A percentile compares a stretch with the other conserved stretches of the same genome.
These are phyloP conservation scores for Anacardium occidentale DNA, from an alignment of 345 rosid genomes.

Conservation along the genomic window DNA sequence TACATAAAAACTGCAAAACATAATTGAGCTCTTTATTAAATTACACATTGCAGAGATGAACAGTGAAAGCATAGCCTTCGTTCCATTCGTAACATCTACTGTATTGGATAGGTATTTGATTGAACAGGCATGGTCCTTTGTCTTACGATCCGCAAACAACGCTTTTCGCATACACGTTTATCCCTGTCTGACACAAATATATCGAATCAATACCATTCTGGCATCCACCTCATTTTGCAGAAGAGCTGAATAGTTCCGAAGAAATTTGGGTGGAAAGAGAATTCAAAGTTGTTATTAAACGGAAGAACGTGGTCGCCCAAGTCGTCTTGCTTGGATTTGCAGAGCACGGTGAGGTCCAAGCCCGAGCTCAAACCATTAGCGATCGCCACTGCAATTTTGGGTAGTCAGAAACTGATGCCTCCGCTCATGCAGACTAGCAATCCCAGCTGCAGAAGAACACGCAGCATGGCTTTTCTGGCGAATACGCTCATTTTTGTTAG, in stretches of 20 bases:
- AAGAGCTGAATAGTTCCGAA: constrained; percentile 7
- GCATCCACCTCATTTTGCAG: constrained; percentile 22
- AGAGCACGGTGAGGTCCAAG: neutral
- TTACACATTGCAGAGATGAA: neutral
- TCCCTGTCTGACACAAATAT: constrained; percentile 16
- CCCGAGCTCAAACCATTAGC: neutral
- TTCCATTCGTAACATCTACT: constrained; percentile 18
- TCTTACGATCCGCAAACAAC: constrained; percentile 8
- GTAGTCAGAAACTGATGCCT: neutral
- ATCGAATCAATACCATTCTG: neutral
- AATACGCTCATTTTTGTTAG: neutral
- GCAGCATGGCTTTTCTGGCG: neutral
- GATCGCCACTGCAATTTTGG: neutral
- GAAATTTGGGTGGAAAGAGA: constrained; percentile 15
- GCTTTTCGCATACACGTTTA: neutral
- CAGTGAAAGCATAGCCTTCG: neutral
- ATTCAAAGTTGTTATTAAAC: neutral
- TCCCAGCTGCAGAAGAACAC: neutral
- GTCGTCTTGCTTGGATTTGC: constrained; percentile 1
- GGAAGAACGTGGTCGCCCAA: neutral
- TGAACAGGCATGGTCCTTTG: constrained; percentile 18
- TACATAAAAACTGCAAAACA: no score
- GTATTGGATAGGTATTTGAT: neutral
- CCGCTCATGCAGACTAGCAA: neutral
- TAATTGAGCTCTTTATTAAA: no score